Conservation (phyloP, 2,329 filamentous ascomycete species). For the Botrytis pseudocinerea region DNA sequence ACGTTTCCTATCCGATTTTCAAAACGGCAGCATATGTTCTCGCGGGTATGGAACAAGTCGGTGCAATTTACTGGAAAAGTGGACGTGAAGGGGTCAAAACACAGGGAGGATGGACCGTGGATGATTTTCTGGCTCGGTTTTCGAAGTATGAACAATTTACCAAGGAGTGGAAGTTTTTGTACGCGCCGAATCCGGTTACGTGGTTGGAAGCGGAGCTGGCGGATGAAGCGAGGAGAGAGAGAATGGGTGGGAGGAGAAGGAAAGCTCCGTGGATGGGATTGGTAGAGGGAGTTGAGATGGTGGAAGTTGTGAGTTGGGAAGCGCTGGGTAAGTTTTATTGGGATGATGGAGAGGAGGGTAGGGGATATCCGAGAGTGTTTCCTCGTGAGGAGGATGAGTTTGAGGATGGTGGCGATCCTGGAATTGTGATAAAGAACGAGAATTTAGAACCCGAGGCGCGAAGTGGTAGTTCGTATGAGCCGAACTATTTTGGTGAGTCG, state of each 20-base stretch:
- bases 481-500: neutral
- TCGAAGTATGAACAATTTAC: conserved; percentile 4
- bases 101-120: neutral
- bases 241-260: neutral
- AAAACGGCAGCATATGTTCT: conserved; percentile 3
- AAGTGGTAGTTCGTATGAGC: neutral
- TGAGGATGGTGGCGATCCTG: too few relatives aligned
- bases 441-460: neutral
- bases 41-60: neutral
- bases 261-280: neutral
- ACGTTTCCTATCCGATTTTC: neutral
- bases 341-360: neutral
- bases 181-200: neutral
- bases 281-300: neutral
- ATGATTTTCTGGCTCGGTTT: conserved; percentile 1
- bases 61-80: neutral
- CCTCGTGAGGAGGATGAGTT: neutral
- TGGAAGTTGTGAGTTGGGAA: neutral
- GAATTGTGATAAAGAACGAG: neutral
- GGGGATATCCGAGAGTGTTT: neutral
- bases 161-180: neutral
- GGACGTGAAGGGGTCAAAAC: neutral
- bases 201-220: neutral
- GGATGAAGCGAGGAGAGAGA: conserved; percentile 5
- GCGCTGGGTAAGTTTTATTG: neutral